Evolutionary conservation across 441 rosid genomes (phyloP), one percentile per base, ranked within the genome.

Genomic region (Gossypium davidsonii): DNA sequence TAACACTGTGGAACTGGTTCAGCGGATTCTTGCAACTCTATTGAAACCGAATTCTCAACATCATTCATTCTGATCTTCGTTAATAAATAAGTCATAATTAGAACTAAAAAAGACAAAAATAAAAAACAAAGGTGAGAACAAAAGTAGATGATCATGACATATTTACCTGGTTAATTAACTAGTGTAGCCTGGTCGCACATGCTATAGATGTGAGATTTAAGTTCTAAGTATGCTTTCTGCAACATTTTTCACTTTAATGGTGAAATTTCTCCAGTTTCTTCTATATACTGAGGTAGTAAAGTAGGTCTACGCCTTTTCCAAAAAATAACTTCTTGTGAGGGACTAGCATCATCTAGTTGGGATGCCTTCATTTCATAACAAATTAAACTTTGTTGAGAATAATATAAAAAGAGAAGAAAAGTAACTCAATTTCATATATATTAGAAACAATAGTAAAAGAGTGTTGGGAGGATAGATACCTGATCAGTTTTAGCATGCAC

Each of bases 1-100:
- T 25, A 0, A 25, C 3, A 25, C 3, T 25, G 26, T 25, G 26
- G 91, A 62, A 82, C 62, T 9, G 70, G 69, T 51, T 74, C 79
- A 9, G 67, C 42, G 34, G 26, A 57, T 21, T 68, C 78, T 61
- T 68, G 64, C 71, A 48, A 48, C 75, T 60, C 81, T 14, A 56
- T 42, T 1, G 73, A 64, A 65, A 70, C 78, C 17, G 3, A 34
- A 66, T 17, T 8, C n/a, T 62, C 55, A 6, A 7, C 20, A 37
- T 17, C 71, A 31, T 77, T 87, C 87, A 87, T 83, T 26, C 31
- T 28, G 0, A 28, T 3, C 5, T 28, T 28, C 31, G 31, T 28
- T 28, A 28, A 28, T 28, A 28, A 28, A 28, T 28, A 28, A 26
- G 31, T 28, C 31, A 28, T 3, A 28, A 28, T 28, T 28, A 28